Evolutionary conservation across 2,329 filamentous ascomycete species (phyloP).

Genomic region (Lojkania enalia): DNA sequence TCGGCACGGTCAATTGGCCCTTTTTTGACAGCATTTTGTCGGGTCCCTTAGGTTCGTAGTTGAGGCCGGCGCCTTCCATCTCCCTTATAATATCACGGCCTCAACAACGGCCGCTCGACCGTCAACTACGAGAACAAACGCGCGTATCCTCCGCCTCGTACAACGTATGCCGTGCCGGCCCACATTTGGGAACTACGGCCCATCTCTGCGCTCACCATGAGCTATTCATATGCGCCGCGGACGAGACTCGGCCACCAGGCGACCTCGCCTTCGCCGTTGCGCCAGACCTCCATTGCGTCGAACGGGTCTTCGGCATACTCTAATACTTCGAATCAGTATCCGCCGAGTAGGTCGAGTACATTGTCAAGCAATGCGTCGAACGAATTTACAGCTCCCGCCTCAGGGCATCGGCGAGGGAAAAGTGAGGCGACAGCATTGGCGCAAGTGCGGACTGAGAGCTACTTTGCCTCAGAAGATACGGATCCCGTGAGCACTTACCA

Average conservation of each 20-base stretch:
- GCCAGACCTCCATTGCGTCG: constrained; percentile 71
- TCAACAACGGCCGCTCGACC: constrained; percentile 32
- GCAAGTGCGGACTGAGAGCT: constrained; percentile 54
- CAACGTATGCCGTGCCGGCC: constrained; percentile 35
- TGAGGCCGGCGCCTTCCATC: constrained; percentile 33
- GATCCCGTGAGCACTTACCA: constrained; percentile 69
- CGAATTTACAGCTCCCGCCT: constrained; percentile 50
- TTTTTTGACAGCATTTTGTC: constrained; percentile 19
- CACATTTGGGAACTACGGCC: constrained; percentile 14
- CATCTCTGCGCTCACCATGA: constrained; percentile 38
- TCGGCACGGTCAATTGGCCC: constrained; percentile 26
- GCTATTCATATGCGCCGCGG: constrained; percentile 43
- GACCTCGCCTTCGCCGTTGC: constrained; percentile 50
- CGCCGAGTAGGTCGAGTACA: constrained; percentile 67
- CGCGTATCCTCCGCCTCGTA: constrained; percentile 17
- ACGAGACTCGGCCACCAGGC: constrained; percentile 45
- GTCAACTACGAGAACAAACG: constrained; percentile 22
- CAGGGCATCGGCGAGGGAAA: constrained; percentile 71
- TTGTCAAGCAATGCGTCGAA: constrained; percentile 73
- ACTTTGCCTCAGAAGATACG: constrained; percentile 44
- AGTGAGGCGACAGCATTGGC: constrained; percentile 69
- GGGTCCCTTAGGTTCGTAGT: constrained; percentile 18
- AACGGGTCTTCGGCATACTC: constrained; percentile 72
- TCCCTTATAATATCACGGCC: constrained; percentile 32
- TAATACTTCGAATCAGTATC: constrained; percentile 56